A percentile compares a stretch with the other conserved stretches of the same genome.
phyloP scores from a whole-genome alignment of 2,329 filamentous ascomycete genomes.

The Phoma sp. region DNA sequence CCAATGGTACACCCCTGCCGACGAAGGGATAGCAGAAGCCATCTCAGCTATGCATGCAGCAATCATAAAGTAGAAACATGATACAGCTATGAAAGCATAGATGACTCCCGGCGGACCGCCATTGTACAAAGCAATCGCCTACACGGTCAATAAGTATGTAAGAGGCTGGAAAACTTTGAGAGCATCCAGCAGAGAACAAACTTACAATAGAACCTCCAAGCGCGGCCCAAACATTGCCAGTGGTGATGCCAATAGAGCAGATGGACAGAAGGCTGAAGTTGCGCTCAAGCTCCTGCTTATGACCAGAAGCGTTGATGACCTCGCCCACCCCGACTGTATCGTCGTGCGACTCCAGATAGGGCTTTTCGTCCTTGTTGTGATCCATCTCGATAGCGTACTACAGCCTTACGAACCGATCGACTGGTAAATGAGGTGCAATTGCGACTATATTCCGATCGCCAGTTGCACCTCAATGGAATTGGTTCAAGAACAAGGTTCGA shows the following conservation, averaged over 20 bases:
- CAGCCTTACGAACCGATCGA: too few relatives aligned
- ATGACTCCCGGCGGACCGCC: constrained; percentile 55
- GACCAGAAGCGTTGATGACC: constrained; percentile 57
- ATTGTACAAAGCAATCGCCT: constrained; percentile 52
- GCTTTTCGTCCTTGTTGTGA: constrained; percentile 19
- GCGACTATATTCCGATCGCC: not conserved
- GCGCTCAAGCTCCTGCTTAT: constrained; percentile 59
- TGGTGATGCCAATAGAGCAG: constrained; percentile 54
- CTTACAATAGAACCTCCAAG: constrained; percentile 56
- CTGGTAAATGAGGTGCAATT: not conserved
- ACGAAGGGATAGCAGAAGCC: constrained; percentile 52
- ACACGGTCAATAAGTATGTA: not conserved
- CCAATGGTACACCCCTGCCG: constrained; percentile 60
- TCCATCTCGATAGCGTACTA: not conserved
- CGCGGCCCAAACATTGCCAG: constrained; percentile 53
- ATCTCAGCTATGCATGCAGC: constrained; percentile 59
- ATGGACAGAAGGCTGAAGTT: constrained; percentile 57
- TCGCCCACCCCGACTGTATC: constrained; percentile 36
- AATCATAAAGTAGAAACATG: constrained; percentile 59
- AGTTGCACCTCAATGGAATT: not conserved
- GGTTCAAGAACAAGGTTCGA: not conserved
- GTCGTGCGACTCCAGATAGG: constrained; percentile 23
- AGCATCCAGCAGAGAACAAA: not conserved
- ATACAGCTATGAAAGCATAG: constrained; percentile 56
- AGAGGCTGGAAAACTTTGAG: not conserved